Evolutionary conservation across 345 rosid genomes (phyloP).

Genomic region (Angophora floribunda): DNA sequence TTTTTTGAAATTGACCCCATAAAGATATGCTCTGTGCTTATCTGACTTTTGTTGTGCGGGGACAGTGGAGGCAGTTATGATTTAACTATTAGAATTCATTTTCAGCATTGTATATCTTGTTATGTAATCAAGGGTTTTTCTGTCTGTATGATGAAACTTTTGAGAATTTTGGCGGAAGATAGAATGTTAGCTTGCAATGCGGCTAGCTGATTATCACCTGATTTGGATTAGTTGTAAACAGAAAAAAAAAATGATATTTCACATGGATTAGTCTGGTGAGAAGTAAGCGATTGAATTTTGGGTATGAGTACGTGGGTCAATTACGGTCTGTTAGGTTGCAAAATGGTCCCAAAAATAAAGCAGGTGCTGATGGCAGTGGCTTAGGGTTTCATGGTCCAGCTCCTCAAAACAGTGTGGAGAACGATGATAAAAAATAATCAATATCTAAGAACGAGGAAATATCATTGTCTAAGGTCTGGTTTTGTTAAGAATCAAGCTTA

Average conservation of each 20-base stretch:
- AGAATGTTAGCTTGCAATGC: background rate
- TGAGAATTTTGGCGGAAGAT: background rate
- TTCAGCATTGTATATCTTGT: background rate
- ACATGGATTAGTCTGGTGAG: background rate
- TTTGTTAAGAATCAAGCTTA: constrained; percentile 86
- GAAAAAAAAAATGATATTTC: background rate
- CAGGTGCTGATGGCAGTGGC: background rate
- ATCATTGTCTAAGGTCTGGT: constrained; percentile 19
- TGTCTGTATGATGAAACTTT: background rate
- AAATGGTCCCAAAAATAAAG: background rate
- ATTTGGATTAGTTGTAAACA: background rate
- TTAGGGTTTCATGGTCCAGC: background rate
- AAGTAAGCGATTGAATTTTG: background rate
- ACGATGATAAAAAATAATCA: no score
- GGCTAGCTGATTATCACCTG: background rate
- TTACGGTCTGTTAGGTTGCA: background rate
- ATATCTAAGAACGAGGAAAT: background rate
- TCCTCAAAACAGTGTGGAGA: background rate
- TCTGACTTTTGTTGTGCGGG: background rate
- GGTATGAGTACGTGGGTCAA: background rate
- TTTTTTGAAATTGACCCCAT: no score
- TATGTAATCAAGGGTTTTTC: background rate
- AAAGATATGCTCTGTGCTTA: background rate
- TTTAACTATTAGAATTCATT: background rate
- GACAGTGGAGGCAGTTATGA: background rate